Evolutionary conservation across 192 early-diverging fungal species (phyloP).

Genomic region (Podila epigama): DNA sequence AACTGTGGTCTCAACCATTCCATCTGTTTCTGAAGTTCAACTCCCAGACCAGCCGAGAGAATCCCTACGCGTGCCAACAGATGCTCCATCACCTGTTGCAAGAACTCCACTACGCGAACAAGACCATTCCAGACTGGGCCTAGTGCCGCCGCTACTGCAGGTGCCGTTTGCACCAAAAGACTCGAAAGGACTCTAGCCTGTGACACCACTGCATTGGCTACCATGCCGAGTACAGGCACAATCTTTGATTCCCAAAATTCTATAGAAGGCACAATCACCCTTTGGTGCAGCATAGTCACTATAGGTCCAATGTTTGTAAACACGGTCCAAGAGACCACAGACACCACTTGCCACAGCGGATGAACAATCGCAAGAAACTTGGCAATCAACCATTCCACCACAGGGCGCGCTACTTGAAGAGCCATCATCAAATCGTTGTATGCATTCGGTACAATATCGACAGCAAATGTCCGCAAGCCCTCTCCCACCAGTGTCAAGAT

Average conservation of each 20-base stretch:
- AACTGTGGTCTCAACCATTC: constrained; percentile 15
- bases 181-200: background rate
- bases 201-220: background rate
- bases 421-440: constrained; percentile 31
- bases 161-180: background rate
- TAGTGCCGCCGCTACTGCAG: background rate
- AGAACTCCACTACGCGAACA: constrained; percentile 1
- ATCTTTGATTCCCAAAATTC: constrained; percentile 17
- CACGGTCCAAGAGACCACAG: constrained; percentile 22
- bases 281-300: constrained; percentile 5
- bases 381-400: constrained; percentile 23
- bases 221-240: background rate
- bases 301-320: background rate
- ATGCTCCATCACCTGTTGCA: constrained; percentile 1
- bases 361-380: constrained; percentile 14
- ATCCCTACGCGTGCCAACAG: background rate
- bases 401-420: constrained; percentile 17
- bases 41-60: constrained; percentile 18
- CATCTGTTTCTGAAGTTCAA: constrained; percentile 6
- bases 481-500: background rate
- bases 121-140: constrained; percentile 23
- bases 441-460: constrained; percentile 31
- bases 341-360: constrained; percentile 18
- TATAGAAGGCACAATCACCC: constrained; percentile 2
- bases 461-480: constrained; percentile 13